Conservation (phyloP, 2,329 filamentous ascomycete genomes). For the Byssochlamys sp. region DNA sequence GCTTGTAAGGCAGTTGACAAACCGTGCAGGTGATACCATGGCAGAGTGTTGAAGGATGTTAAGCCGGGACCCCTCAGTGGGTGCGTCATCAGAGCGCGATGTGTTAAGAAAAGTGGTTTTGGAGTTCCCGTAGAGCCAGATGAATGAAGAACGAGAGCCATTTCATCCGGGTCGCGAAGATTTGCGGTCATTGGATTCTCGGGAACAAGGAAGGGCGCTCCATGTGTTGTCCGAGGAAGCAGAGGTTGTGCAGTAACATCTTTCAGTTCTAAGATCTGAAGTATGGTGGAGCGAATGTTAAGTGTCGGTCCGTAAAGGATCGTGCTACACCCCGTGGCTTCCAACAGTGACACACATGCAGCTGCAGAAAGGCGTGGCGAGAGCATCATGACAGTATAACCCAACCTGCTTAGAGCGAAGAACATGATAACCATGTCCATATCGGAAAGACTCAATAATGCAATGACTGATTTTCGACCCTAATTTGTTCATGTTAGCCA, state of each 20-base stretch:
- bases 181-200: not conserved
- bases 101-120: constrained; percentile 38
- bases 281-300: constrained; percentile 24
- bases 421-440: constrained; percentile 35
- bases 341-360: constrained; percentile 33
- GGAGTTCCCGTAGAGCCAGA: constrained; percentile 42
- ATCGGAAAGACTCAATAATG: constrained; percentile 34
- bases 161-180: constrained; percentile 9
- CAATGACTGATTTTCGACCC: constrained; percentile 19
- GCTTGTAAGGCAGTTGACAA: constrained; percentile 34
- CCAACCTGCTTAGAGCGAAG: constrained; percentile 38
- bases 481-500: constrained; percentile 2
- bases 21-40: constrained; percentile 38
- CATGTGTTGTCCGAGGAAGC: not conserved
- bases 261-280: constrained; percentile 16
- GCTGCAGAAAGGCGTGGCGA: constrained; percentile 34
- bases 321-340: constrained; percentile 23
- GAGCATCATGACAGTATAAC: constrained; percentile 36
- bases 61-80: constrained; percentile 28
- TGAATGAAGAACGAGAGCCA: constrained; percentile 38
- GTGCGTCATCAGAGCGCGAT: constrained; percentile 30
- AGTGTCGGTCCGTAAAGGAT: constrained; percentile 30
- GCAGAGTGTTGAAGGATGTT: constrained; percentile 35
- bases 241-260: constrained; percentile 13
- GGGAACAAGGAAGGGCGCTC: too few relatives aligned